Base-by-base conservation (phyloP, 1,284 basidiomycete species). In the Apiotrichum akiyoshidainum region DNA sequence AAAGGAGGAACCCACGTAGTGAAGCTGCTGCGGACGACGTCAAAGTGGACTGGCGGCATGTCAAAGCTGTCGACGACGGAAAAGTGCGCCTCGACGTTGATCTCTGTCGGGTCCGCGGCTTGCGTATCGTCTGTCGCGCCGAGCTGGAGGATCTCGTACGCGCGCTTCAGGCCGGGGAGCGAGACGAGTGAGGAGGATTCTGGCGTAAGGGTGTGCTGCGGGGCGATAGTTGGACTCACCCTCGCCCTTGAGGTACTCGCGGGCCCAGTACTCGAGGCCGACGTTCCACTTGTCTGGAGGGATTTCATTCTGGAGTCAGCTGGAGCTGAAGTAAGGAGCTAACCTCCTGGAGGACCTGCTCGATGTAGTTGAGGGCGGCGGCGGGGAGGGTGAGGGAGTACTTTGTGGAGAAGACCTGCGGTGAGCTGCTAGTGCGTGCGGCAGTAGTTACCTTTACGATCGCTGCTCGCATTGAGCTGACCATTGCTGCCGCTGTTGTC, bases 1-100 rank as follows among this genome's bases (percentile, higher is more conserved):
- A 5, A 12, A 19, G 1, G 13, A 1, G 0, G 10, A 37, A 61
- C 65, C 52, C 37, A 72, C 65, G 58, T 54, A 1, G 66, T 63
- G 58, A 70, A 74, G 1, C 69, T 72, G 19, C 68, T 62, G 60
- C 90, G 81, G 66, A 93, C 87, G 22, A 83, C 80, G 39, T 92
- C 92, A 85, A 92, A 99, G 66, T 87, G 84, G 84, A 92, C 90
- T 11, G 86, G 80, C 0, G 95, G 95, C 90, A 98, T 96, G 40
- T 93, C 88, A 67, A 94, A 97, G 12, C 94, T 87, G 73, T 96
- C 86, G 39, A 98, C 81, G 58, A 98, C 82, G 64, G 86, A 85
- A 49, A 99, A 81, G 74, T 95, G 91, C 26, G 84, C 85, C 48
- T 93, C 88, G 9, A 91, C 87, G 65, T 96, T 92, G 26, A 93